Percentiles rank a stretch among this genome's conserved stretches.
Conservation (phyloP, 768 basidiomycete genomes). For the Suillus ampliporus region DNA sequence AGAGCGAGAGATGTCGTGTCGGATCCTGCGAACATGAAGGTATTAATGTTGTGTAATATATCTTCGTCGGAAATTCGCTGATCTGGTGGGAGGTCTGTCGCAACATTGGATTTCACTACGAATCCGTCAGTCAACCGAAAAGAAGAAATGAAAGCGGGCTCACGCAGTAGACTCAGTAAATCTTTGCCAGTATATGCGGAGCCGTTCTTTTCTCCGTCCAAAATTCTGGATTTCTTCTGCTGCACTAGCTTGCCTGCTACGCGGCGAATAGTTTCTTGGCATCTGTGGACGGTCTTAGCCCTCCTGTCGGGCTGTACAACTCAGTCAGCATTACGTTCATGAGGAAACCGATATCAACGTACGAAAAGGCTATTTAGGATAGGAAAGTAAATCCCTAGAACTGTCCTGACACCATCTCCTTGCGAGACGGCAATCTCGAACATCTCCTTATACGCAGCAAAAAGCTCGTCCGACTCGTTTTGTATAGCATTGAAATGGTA, state of each 20-base stretch:
- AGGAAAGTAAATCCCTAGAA: conserved; percentile 65
- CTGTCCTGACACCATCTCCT: conserved; percentile 46
- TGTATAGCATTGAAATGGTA: conserved; percentile 87
- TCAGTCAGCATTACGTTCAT: not conserved
- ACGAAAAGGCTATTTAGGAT: conserved; percentile 60
- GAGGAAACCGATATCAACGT: conserved; percentile 31
- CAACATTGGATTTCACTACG: conserved; percentile 83
- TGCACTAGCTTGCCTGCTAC: conserved; percentile 79
- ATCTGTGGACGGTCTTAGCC: conserved; percentile 54
- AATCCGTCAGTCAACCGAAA: conserved; percentile 15
- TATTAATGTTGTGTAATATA: conserved; percentile 84
- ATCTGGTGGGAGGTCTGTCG: conserved; percentile 68
- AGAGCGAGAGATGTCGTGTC: conserved; percentile 85
- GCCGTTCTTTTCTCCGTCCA: conserved; percentile 60
- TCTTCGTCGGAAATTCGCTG: conserved; percentile 88
- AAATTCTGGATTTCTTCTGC: conserved; percentile 77
- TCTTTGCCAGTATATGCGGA: conserved; percentile 68
- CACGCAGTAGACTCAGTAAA: conserved; percentile 77
- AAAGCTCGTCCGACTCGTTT: conserved; percentile 78
- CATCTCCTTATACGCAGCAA: conserved; percentile 84
- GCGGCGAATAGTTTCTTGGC: conserved; percentile 65
- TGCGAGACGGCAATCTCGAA: conserved; percentile 75
- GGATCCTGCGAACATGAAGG: conserved; percentile 90
- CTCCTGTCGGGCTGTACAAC: conserved; percentile 57
- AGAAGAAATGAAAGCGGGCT: conserved; percentile 34